Percentiles rank a stretch among this genome's conserved stretches.
These are phyloP conservation scores for Huntiella abstrusa DNA, from an alignment of 2,329 filamentous ascomycete species.

Conservation along the genomic window DNA sequence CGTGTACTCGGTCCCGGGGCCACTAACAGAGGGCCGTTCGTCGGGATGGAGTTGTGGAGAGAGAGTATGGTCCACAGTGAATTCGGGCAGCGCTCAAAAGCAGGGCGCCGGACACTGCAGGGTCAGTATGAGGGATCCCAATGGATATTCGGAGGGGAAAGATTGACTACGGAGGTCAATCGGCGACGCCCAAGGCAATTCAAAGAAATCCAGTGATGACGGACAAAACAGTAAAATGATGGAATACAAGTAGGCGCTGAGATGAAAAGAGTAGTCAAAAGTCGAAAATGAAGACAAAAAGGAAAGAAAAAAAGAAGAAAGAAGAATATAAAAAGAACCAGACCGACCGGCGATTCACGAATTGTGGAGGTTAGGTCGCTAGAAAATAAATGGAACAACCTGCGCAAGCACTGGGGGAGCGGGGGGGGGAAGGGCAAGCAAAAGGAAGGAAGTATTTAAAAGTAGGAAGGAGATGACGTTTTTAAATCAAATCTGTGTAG, in stretches of 20 bases:
- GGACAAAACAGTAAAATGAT: background rate
- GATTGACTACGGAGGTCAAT: background rate
- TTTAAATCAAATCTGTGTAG: slow-evolving; percentile 3
- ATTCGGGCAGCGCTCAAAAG: slow-evolving; percentile 10
- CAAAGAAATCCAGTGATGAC: background rate
- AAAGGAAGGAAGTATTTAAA: background rate
- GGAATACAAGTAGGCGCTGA: background rate
- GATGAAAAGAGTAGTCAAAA: background rate
- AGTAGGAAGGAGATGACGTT: background rate
- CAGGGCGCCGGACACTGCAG: slow-evolving; percentile 11
- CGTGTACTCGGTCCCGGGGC: slow-evolving; percentile 5
- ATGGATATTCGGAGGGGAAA: background rate
- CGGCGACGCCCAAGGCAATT: background rate
- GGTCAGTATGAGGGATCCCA: background rate
- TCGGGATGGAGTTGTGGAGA: slow-evolving; percentile 11
- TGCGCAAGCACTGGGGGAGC: background rate
- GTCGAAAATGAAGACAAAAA: background rate
- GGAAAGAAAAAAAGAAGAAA: slow-evolving; percentile 1
- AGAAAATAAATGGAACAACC: background rate
- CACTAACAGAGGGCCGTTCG: slow-evolving; percentile 10
- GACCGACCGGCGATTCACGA: background rate
- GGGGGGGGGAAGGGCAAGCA: too few species aligned
- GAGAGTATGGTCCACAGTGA: slow-evolving; percentile 10
- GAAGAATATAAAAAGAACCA: background rate
- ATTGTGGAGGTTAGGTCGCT: background rate